A percentile compares a stretch with the other conserved stretches of the same genome.
phyloP scores from a whole-genome alignment of 495 filamentous ascomycete species.

The Talaromyces liani region DNA sequence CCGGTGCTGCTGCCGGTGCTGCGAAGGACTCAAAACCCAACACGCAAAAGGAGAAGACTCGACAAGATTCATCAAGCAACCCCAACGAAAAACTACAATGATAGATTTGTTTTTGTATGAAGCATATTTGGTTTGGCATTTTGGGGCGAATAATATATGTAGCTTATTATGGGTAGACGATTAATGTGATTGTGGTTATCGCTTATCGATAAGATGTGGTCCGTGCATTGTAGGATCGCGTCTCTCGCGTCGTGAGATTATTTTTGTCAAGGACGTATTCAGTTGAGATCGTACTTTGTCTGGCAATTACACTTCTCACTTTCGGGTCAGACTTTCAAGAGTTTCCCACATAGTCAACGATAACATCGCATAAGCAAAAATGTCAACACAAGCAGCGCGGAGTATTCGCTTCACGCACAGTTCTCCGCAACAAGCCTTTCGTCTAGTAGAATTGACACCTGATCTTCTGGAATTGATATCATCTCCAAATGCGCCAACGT shows the following conservation, averaged over 20 bases:
- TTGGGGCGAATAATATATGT: not conserved
- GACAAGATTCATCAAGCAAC: not conserved
- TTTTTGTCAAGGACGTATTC: not conserved
- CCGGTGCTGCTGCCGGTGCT: not conserved
- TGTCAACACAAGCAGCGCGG: conserved; percentile 53
- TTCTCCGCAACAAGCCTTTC: conserved; percentile 54
- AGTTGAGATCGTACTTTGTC: not conserved
- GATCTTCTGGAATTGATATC: conserved; percentile 62
- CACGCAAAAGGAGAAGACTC: not conserved
- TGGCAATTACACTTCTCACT: not conserved
- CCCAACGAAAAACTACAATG: not conserved
- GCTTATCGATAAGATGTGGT: not conserved
- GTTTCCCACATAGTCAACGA: not conserved
- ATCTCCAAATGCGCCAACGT: conserved; percentile 53
- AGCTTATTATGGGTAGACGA: not conserved
- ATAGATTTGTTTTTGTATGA: not conserved
- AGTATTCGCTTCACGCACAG: conserved; percentile 59
- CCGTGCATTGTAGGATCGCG: conserved; percentile 4
- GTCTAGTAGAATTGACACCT: conserved; percentile 73
- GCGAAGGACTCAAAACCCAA: not conserved
- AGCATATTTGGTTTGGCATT: not conserved
- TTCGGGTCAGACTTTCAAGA: not conserved
- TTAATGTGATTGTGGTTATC: no score
- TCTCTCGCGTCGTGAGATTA: conserved; percentile 1
- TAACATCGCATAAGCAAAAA: conserved; percentile 16